Base-by-base conservation (phyloP, 2,329 filamentous ascomycete species). In the Fusarium brevicatenulatum region DNA sequence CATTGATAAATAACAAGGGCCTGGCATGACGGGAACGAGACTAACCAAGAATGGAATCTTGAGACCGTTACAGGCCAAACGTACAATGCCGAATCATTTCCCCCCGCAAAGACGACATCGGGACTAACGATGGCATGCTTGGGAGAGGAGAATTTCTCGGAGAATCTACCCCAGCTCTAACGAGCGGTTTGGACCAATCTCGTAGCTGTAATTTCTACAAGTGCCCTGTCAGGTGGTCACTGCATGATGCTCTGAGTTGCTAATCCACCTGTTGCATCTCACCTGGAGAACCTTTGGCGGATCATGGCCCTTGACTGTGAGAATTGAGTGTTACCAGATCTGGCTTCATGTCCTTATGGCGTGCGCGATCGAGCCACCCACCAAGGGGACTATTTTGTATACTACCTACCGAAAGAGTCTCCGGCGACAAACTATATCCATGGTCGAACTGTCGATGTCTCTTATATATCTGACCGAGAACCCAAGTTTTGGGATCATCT, bases 101-200 rank as follows among this genome's bases (percentile, higher is more conserved):
- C 50, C 73, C 58, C 55, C 49, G 59, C 66, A 55, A 81, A 78
- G 73, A 81, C 82, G 66, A 79, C 77, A 77, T 80, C 72, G 63
- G 55, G 70, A 58, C 75, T 68, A 73, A 54, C 37, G 56, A 79
- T 80, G 71, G 34, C 75, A 78, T 75, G 72, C 61, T 52, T 32
- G 28, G 23, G 56, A 13, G 37, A 53, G 78, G 78, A 80, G 77
- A 80, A 80, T 78, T 73, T 80, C 64, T 80, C 78, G 78, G 78
- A 67, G 64, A 80, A 68, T 58, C 65, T 50, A 68, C 43, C 44
- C 61, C 55, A 73, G 72, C 73, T 60, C 59, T 43, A 66, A 15
- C 42, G 62, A 59, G 25, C 52, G 52, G 50, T 11, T n/a, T 25
- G 37, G 40, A 36, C 66, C 66, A 69, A 69, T 70, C 58, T 65